Evolutionary conservation across 2,329 filamentous ascomycete genomes (phyloP).

Genomic region (Elsinoe australis): DNA sequence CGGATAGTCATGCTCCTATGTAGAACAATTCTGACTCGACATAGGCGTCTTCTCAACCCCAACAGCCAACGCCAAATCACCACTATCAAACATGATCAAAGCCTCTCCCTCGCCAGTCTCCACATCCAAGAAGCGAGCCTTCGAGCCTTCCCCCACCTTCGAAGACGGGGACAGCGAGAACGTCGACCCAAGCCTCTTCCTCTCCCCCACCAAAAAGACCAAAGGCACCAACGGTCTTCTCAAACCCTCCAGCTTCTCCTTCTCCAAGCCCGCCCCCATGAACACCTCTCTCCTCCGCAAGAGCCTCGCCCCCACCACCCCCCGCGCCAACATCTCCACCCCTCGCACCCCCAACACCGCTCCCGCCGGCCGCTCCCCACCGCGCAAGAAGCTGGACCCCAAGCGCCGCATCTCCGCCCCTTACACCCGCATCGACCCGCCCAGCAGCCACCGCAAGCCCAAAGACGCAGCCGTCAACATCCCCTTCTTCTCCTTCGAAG

Average conservation of each 20-base stretch:
- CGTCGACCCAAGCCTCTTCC: slow-evolving; percentile 46
- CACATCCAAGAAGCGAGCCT: slow-evolving; percentile 41
- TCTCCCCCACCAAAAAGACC: slow-evolving; percentile 47
- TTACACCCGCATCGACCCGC: slow-evolving; percentile 64
- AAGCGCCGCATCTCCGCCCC: slow-evolving; percentile 56
- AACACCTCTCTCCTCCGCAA: slow-evolving; percentile 26
- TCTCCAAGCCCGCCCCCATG: slow-evolving; percentile 27
- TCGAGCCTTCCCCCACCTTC: slow-evolving; percentile 38
- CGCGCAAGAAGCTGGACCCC: slow-evolving; percentile 63
- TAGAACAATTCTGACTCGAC: slow-evolving; percentile 15
- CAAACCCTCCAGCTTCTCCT: slow-evolving; percentile 37
- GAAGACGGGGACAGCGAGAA: slow-evolving; percentile 50
- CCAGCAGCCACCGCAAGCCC: slow-evolving; percentile 48
- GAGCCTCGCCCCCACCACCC: slow-evolving; percentile 34
- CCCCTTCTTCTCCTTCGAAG: slow-evolving; percentile 71
- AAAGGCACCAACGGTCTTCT: slow-evolving; percentile 37
- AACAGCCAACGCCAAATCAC: slow-evolving; percentile 26
- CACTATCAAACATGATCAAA: slow-evolving; percentile 22
- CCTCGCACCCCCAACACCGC: slow-evolving; percentile 44
- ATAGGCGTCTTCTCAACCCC: slow-evolving; percentile 18
- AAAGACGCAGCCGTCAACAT: slow-evolving; percentile 40
- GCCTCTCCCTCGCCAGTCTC: slow-evolving; percentile 27
- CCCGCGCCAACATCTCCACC: slow-evolving; percentile 33
- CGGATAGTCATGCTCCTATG: too few species aligned
- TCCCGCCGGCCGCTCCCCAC: slow-evolving; percentile 70